phyloP scores from a whole-genome alignment of 768 basidiomycete genomes.

The Serendipita sp. region DNA sequence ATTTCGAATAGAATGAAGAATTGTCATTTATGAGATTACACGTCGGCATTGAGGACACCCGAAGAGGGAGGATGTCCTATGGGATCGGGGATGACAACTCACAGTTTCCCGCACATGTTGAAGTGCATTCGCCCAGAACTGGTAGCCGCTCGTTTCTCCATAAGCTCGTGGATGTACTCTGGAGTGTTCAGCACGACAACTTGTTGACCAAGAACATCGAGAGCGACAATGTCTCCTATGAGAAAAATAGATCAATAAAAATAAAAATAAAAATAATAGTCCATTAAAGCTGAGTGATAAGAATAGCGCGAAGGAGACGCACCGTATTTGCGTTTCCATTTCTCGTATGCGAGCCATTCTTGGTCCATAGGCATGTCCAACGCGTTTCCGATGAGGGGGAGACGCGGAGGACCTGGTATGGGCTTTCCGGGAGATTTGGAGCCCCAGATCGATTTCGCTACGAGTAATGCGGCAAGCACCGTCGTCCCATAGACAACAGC shows the following conservation, averaged over 20 bases:
- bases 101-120: background rate
- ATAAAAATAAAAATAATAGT: too few species aligned
- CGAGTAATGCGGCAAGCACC: too few species aligned
- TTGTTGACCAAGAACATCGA: background rate
- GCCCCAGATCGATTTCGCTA: too few species aligned
- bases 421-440: background rate
- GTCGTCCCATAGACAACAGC: too few species aligned
- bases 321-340: slow-evolving; percentile 43
- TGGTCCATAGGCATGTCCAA: slow-evolving; percentile 12
- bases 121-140: background rate
- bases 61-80: too few species aligned
- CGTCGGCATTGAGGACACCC: too few species aligned
- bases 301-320: background rate
- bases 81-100: too few species aligned
- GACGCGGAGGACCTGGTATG: slow-evolving; percentile 15
- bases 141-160: background rate
- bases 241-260: background rate
- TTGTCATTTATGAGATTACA: too few species aligned
- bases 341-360: slow-evolving; percentile 45
- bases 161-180: background rate
- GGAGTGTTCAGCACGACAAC: background rate
- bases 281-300: too few species aligned
- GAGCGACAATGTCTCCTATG: background rate
- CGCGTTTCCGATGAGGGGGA: slow-evolving; percentile 16
- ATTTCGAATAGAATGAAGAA: too few species aligned